Evolutionary conservation across 345 rosid genomes (phyloP).

Genomic region (Angophora floribunda): DNA sequence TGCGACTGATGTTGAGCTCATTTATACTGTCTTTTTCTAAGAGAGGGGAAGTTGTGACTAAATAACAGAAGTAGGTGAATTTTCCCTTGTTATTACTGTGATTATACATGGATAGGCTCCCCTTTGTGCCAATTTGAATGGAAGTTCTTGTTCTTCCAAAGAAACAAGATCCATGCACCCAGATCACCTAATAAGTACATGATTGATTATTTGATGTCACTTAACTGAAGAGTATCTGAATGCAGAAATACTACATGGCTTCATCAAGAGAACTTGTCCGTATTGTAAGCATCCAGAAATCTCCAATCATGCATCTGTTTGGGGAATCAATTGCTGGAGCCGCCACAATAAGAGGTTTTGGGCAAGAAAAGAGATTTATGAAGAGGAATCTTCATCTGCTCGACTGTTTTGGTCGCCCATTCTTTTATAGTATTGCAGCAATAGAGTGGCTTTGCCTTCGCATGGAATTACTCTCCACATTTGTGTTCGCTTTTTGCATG

Average conservation of each 20-base stretch:
- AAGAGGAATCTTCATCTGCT: slow-evolving; percentile 98
- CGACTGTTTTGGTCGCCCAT: slow-evolving; percentile 97
- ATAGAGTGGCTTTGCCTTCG: slow-evolving; percentile 99
- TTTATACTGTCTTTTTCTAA: background rate
- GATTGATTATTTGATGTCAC: background rate
- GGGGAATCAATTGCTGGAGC: slow-evolving; percentile 99
- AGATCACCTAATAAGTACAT: background rate
- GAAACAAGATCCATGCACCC: background rate
- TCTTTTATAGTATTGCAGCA: slow-evolving; percentile 96
- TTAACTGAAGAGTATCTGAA: background rate
- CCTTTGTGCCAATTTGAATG: background rate
- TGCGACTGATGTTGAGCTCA: background rate
- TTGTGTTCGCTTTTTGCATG: slow-evolving; percentile 98
- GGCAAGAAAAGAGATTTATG: slow-evolving; percentile 94
- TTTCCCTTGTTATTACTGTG: background rate
- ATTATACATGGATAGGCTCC: background rate
- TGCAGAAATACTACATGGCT: slow-evolving; percentile 99
- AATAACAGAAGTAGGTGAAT: background rate
- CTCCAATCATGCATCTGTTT: slow-evolving; percentile 92
- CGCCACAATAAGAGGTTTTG: slow-evolving; percentile 97
- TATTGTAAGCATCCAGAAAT: slow-evolving; percentile 97
- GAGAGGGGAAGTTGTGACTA: background rate
- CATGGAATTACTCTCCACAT: slow-evolving; percentile 96
- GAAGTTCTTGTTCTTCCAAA: background rate
- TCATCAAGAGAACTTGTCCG: slow-evolving; percentile 98